Evolutionary conservation across 768 basidiomycete genomes (phyloP), one percentile per base, ranked within the genome.

Genomic region (Tulasnella sp.): DNA sequence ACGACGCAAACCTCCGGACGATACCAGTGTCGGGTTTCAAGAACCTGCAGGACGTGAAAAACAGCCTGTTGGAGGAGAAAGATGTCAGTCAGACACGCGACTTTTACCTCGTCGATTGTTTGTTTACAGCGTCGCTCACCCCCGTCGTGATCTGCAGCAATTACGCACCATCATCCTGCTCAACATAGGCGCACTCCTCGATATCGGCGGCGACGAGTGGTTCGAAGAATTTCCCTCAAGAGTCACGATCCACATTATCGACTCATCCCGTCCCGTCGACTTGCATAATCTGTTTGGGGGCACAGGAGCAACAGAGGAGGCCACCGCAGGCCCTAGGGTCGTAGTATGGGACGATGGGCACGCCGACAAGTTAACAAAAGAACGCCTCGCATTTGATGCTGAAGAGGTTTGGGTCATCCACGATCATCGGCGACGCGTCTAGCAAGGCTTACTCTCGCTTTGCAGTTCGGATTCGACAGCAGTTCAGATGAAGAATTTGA

Each of bases 321-420:
- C 90, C 82, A 89, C 89, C 18, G 91, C 93, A 81, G 71, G 71
- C 16, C 78, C 78, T 8, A 38, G 71, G 44, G 91, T 98, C 27
- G 87, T 97, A 40, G 88, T 99, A 0, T 99, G 98, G 98, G 95
- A 96, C 81, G 96, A 97, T 83, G 95, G 95, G 4, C 91, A 90
- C 24, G 92, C 91, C 2, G 91, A 92, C 78, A 88, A 88, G 79
- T 87, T 97, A 82, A 86, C 87, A 48, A 90, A 93, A 68, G 92
- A 95, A 83, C 88, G 89, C 83, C 91, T 91, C 83, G 93, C 96
- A 56, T 98, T 93, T 91, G 93, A 97, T 85, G 90, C 92, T 18
- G 85, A 96, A 7, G 90, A 92, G 86, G 97, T 97, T 83, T 82
- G 89, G 85, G 39, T 31, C 62, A 71, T 8, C 27, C 27, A 18